phyloP scores from a whole-genome alignment of 768 basidiomycete species.

The Rhodocollybia butyracea region DNA sequence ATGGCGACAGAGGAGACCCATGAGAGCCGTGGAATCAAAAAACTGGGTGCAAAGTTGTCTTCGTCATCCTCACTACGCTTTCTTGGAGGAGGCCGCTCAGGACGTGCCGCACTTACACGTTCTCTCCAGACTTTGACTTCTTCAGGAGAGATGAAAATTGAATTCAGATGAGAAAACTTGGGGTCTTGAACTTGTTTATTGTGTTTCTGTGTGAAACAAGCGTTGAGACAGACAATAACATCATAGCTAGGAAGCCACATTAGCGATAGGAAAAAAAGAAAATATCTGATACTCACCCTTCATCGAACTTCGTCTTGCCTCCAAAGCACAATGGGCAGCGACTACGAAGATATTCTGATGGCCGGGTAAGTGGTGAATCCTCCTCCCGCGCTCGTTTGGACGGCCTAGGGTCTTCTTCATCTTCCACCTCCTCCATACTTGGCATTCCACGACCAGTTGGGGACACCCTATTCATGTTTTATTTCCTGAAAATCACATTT shows the following conservation, averaged over 20 bases:
- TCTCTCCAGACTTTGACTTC: slow-evolving; percentile 18
- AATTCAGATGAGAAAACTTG: slow-evolving; percentile 13
- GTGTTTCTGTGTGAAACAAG: too few species aligned
- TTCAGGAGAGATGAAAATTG: slow-evolving; percentile 17
- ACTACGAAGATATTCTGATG: slow-evolving; percentile 17
- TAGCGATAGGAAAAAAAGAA: not conserved
- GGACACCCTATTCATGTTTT: too few species aligned
- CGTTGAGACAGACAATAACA: slow-evolving; percentile 27
- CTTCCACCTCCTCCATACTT: not conserved
- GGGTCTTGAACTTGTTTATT: slow-evolving; percentile 15
- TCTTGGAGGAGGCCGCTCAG: not conserved
- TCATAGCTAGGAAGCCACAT: slow-evolving; percentile 15
- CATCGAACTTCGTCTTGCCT: slow-evolving; percentile 1
- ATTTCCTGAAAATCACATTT: too few species aligned
- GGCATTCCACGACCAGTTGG: not conserved
- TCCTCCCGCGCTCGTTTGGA: not conserved
- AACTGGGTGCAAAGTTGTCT: slow-evolving; percentile 18
- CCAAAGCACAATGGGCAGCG: slow-evolving; percentile 27
- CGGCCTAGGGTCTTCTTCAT: not conserved
- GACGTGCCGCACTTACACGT: slow-evolving; percentile 13
- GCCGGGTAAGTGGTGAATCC: not conserved
- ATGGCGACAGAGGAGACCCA: slow-evolving; percentile 35
- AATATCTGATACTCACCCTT: not conserved
- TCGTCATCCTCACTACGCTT: slow-evolving; percentile 7
- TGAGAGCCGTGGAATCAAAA: slow-evolving; percentile 30